Evolutionary conservation across 2,329 filamentous ascomycete species (phyloP).

Genomic region (Aspergillus ustus): DNA sequence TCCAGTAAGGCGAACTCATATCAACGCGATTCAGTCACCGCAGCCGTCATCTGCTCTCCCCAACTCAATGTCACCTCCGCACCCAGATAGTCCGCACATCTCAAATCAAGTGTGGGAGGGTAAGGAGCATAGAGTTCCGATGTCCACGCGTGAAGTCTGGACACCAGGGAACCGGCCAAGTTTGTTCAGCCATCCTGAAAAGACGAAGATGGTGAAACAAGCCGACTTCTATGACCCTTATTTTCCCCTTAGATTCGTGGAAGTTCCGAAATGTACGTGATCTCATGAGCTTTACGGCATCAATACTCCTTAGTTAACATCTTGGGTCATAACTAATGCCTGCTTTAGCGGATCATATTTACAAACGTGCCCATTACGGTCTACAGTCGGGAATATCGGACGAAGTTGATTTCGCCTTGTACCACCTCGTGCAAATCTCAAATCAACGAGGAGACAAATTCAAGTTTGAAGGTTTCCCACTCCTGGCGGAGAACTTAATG

Average conservation of each 20-base stretch:
- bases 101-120: constrained; percentile 44
- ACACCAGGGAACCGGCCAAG: constrained; percentile 50
- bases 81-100: constrained; percentile 36
- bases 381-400: constrained; percentile 77
- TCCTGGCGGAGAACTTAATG: constrained; percentile 84
- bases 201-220: constrained; percentile 36
- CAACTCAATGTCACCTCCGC: constrained; percentile 35
- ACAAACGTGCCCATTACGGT: constrained; percentile 82
- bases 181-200: constrained; percentile 36
- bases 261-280: constrained; percentile 43
- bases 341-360: constrained; percentile 66
- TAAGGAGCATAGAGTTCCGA: constrained; percentile 43
- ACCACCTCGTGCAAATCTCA: constrained; percentile 93
- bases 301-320: background rate
- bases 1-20: constrained; percentile 40
- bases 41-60: constrained; percentile 35
- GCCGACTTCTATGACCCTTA: constrained; percentile 46
- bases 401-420: constrained; percentile 90
- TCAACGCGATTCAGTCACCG: constrained; percentile 37
- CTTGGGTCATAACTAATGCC: constrained; percentile 16
- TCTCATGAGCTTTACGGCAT: background rate
- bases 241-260: constrained; percentile 41
- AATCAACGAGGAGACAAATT: constrained; percentile 95
- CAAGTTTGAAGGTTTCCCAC: constrained; percentile 88
- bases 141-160: constrained; percentile 46